Evolutionary conservation across 2,329 filamentous ascomycete species (phyloP).

Genomic region (Geosmithia morbida): DNA sequence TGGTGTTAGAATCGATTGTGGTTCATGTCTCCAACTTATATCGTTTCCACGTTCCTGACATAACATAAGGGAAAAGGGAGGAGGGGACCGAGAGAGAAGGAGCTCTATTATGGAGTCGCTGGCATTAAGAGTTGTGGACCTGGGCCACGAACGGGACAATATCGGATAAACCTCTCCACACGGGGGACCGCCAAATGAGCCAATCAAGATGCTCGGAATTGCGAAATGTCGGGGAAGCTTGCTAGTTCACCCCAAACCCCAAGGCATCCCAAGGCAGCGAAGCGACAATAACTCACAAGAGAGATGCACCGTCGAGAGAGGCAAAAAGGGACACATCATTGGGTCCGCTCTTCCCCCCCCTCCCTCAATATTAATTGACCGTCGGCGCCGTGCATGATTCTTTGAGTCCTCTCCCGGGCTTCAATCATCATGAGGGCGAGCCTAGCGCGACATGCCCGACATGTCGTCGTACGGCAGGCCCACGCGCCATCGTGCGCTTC

Average conservation of each 20-base stretch:
- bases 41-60: too few relatives aligned
- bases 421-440: slow-evolving; percentile 25
- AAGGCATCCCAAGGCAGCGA: background rate
- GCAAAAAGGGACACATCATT: background rate
- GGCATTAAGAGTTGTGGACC: background rate
- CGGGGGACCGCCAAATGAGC: background rate
- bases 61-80: background rate
- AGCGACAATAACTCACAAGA: background rate
- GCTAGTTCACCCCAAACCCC: background rate
- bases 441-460: slow-evolving; percentile 28
- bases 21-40: too few relatives aligned
- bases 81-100: background rate
- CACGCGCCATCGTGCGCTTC: slow-evolving; percentile 18
- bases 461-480: slow-evolving; percentile 19
- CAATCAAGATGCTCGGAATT: background rate
- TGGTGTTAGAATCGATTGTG: background rate
- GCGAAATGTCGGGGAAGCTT: background rate
- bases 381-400: background rate
- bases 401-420: background rate
- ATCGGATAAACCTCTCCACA: background rate
- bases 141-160: background rate
- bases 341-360: background rate
- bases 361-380: background rate
- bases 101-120: background rate
- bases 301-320: background rate